Conservation (phyloP, 169 alveolate species). For the Amoebophrya sp. region DNA sequence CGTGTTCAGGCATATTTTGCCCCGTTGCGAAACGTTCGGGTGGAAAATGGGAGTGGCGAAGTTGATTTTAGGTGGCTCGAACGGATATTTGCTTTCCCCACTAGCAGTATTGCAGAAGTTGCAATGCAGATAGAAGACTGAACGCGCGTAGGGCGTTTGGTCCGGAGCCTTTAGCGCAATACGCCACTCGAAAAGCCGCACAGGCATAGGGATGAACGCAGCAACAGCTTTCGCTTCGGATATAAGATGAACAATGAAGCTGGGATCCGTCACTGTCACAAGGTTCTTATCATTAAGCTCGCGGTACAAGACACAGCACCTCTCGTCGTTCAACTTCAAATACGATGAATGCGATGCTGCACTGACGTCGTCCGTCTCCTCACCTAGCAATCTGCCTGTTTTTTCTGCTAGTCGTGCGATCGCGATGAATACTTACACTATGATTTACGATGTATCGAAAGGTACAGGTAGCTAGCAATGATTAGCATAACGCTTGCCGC, state of each 20-base stretch:
- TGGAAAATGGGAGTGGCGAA: slow-evolving; percentile 14
- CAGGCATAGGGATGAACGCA: not conserved
- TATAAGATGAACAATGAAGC: too few relatives aligned
- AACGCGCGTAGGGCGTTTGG: not conserved
- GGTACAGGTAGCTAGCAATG: too few relatives aligned
- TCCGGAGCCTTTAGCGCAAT: not conserved
- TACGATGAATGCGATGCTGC: too few relatives aligned
- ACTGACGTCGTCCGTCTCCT: not conserved
- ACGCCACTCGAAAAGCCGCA: not conserved
- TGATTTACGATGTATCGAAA: too few relatives aligned
- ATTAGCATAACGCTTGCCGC: too few relatives aligned
- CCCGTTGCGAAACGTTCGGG: slow-evolving; percentile 5
- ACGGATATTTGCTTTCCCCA: not conserved
- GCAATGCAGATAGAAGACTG: not conserved
- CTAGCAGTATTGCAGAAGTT: not conserved
- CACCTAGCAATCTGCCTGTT: too few relatives aligned
- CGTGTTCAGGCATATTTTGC: slow-evolving; percentile 5
- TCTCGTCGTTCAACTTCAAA: too few relatives aligned
- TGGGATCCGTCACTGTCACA: too few relatives aligned
- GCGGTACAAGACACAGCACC: too few relatives aligned
- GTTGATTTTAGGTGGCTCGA: not conserved
- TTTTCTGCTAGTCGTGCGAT: too few relatives aligned
- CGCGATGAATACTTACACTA: too few relatives aligned
- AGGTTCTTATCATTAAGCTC: not conserved
- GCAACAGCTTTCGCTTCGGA: not conserved